Evolutionary conservation across 1,284 basidiomycete species (phyloP), one percentile per base, ranked within the genome.

Genomic region (Cystobasidium pallidum): DNA sequence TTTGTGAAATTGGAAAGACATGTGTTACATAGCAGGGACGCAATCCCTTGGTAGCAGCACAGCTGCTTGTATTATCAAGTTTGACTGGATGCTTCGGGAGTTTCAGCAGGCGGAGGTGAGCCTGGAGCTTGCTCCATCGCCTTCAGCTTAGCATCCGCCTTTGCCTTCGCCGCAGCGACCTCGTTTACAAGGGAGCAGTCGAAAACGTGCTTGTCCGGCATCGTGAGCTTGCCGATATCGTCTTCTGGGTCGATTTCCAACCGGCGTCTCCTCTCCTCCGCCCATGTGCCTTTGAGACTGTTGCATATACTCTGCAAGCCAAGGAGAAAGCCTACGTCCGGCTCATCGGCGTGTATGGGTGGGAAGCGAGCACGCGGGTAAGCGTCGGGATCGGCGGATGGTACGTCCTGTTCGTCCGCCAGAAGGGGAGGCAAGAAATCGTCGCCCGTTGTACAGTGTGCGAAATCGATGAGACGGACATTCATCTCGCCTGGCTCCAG

Each of bases 391-490:
- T 81, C 59, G 81, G 78, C 61, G 78, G 77, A 70, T 76, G 76
- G 26, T 80, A 74, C 79, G 13, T 74, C 74, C 43, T 74, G 74
- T 59, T 78, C 75, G 3, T 78, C n/a, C 21, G 65, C 54, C 41
- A 66, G 30, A 1, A 59, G 80, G 28, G 82, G 80, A 11, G 88
- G 87, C 66, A 91, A 81, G 86, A 93, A 98, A 81, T 99, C 96
- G 55, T 86, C 85, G 7, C 95, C 95, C 0, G 94, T 98, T 8
- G 94, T 98, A 73, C 95, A 98, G 81, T 98, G 95, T 7, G 95
- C 96, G 83, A 99, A 99, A 82, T 99, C 95, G 73, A 99, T 96
- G 70, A 99, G 88, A 32, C 94, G 91, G 75, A 99, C 91, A 78
- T 92, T 93, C 73, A 99, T 87, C 81, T 96, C 93, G 49, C 96